Percentiles rank a stretch among this genome's conserved stretches.
These are phyloP conservation scores for Yamadazyma friedrichii DNA, from an alignment of 1,139 yeast genomes.

Conservation along the genomic window DNA sequence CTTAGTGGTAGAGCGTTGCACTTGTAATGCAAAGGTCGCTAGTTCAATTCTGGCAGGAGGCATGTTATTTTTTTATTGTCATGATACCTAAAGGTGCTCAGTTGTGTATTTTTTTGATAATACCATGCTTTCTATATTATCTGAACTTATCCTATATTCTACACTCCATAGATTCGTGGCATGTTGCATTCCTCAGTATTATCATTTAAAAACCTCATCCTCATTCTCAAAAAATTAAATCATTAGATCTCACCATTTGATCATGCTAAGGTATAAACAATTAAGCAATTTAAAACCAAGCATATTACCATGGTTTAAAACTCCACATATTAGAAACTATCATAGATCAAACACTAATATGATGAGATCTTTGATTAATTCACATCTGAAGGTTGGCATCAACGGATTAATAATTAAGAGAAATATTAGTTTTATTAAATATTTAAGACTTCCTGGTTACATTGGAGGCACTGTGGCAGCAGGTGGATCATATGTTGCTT, in stretches of 20 bases:
- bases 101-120: too few relatives aligned
- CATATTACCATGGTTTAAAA: too few relatives aligned
- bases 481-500: slow-evolving; percentile 88
- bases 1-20: slow-evolving; percentile 97
- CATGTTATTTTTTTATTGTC: slow-evolving; percentile 31
- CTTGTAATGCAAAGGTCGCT: slow-evolving; percentile 95
- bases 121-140: too few relatives aligned
- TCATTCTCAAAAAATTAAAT: not conserved
- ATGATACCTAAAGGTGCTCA: too few relatives aligned
- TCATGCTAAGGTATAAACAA: too few relatives aligned
- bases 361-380: too few relatives aligned
- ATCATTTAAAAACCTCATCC: not conserved
- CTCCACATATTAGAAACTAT: too few relatives aligned
- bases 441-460: slow-evolving; percentile 69
- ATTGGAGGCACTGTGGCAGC: slow-evolving; percentile 92
- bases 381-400: too few relatives aligned
- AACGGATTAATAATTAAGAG: slow-evolving; percentile 13
- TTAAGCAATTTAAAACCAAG: too few relatives aligned
- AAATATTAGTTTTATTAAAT: slow-evolving; percentile 38
- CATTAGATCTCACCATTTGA: too few relatives aligned
- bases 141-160: too few relatives aligned
- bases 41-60: slow-evolving; percentile 94
- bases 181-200: not conserved
- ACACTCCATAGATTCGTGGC: not conserved
- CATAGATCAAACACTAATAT: too few relatives aligned